Percentiles rank a stretch among this genome's conserved stretches.
Evolutionary conservation across 2,329 filamentous ascomycete genomes (phyloP).

Genomic region (Alternaria conjuncta): DNA sequence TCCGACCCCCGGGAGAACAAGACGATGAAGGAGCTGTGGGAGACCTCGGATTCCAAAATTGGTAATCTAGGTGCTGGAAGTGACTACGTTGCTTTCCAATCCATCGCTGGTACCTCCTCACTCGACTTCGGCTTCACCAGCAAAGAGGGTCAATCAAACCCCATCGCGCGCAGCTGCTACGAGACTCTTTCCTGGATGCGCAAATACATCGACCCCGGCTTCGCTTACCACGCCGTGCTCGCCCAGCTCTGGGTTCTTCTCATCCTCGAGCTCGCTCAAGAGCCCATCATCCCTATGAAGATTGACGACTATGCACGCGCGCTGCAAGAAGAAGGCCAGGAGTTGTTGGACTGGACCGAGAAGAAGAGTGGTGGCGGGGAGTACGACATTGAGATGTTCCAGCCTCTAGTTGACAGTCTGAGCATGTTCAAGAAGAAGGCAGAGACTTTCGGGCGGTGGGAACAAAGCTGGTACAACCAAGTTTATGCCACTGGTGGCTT

Average conservation of each 20-base stretch:
- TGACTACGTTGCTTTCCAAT: conserved; percentile 89
- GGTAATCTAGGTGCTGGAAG: conserved; percentile 75
- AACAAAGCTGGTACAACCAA: conserved; percentile 74
- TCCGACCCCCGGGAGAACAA: conserved; percentile 73
- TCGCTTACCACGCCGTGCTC: conserved; percentile 79
- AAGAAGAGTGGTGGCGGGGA: conserved; percentile 52
- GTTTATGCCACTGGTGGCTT: conserved; percentile 76
- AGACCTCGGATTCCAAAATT: conserved; percentile 64
- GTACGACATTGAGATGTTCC: conserved; percentile 58
- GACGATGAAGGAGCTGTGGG: conserved; percentile 78
- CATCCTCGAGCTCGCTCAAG: conserved; percentile 84
- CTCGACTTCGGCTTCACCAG: conserved; percentile 81
- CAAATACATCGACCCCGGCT: conserved; percentile 78
- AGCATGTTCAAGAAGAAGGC: conserved; percentile 66
- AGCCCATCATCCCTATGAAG: conserved; percentile 82
- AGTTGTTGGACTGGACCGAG: conserved; percentile 69
- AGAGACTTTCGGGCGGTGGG: conserved; percentile 75
- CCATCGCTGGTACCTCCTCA: conserved; percentile 86
- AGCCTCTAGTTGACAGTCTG: conserved; percentile 68
- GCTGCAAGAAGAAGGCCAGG: conserved; percentile 69
- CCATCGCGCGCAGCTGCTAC: conserved; percentile 83
- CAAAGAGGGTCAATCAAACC: conserved; percentile 47
- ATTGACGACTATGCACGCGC: conserved; percentile 73
- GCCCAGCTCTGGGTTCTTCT: conserved; percentile 81
- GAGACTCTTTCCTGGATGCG: conserved; percentile 90